phyloP scores from a whole-genome alignment of 2,329 filamentous ascomycete species.

The Sclerotinia trifoliorum region DNA sequence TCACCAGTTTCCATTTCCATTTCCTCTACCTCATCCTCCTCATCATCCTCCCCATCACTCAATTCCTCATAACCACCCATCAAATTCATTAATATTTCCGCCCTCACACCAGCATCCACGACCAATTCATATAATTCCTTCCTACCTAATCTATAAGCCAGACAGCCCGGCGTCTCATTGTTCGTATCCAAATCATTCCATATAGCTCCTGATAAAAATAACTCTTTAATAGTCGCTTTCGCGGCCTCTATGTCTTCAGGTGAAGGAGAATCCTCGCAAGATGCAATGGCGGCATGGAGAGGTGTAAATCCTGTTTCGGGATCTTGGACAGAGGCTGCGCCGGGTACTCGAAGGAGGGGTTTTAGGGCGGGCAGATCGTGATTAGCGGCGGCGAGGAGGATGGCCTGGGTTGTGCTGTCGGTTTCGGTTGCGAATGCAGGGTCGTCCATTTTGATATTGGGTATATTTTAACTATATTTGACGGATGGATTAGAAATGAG shows the following conservation, averaged over 20 bases:
- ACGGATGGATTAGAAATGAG: background rate
- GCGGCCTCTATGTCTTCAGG: slow-evolving; percentile 54
- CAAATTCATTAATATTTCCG: slow-evolving; percentile 80
- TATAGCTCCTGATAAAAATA: slow-evolving; percentile 86
- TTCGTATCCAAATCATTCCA: slow-evolving; percentile 93
- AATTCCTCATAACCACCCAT: slow-evolving; percentile 80
- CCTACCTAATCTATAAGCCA: slow-evolving; percentile 70
- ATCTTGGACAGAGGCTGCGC: slow-evolving; percentile 75
- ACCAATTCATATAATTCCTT: slow-evolving; percentile 74
- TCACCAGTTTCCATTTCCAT: slow-evolving; percentile 33
- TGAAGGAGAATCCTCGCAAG: slow-evolving; percentile 36
- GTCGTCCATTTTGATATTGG: slow-evolving; percentile 34
- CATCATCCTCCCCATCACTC: slow-evolving; percentile 49
- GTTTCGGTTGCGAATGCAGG: slow-evolving; percentile 31
- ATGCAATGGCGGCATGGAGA: slow-evolving; percentile 85
- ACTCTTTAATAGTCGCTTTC: slow-evolving; percentile 66
- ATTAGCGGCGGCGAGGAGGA: slow-evolving; percentile 64
- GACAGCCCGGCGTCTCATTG: slow-evolving; percentile 87
- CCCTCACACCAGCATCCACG: slow-evolving; percentile 85
- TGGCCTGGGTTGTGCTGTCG: slow-evolving; percentile 49
- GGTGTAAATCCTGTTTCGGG: slow-evolving; percentile 82
- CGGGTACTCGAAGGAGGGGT: slow-evolving; percentile 38
- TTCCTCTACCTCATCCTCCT: slow-evolving; percentile 42
- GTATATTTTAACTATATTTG: background rate
- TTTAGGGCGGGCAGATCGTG: slow-evolving; percentile 47